A percentile compares a stretch with the other conserved stretches of the same genome.
Conservation (phyloP, 2,329 filamentous ascomycete species). For the Monosporascus sp. region DNA sequence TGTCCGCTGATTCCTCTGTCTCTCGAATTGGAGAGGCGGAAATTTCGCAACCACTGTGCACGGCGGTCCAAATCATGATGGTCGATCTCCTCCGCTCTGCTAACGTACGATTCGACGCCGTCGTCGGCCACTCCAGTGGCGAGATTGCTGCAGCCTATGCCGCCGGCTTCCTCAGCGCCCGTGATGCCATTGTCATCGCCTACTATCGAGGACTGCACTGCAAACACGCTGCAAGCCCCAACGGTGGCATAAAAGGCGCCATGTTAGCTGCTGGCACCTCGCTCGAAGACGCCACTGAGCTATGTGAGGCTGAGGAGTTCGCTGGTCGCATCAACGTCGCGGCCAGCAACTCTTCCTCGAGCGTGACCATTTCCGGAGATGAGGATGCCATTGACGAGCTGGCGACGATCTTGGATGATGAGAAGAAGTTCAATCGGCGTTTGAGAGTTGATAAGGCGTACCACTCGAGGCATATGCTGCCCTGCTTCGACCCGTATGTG, state of each 20-base stretch:
- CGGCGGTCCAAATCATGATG: conserved; percentile 14
- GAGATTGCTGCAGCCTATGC: conserved; percentile 48
- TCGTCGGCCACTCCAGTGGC: conserved; percentile 44
- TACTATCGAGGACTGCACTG: conserved; percentile 38
- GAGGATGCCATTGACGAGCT: conserved; percentile 6
- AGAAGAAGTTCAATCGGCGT: background rate
- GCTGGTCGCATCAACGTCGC: conserved; percentile 3
- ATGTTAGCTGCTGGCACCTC: conserved; percentile 40
- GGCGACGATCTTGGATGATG: conserved; percentile 1
- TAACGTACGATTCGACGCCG: conserved; percentile 28
- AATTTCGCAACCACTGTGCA: conserved; percentile 22
- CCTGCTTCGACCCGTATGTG: conserved; percentile 4
- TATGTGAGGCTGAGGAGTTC: conserved; percentile 1
- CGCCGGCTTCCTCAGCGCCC: conserved; percentile 33
- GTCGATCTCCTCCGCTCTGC: conserved; percentile 23
- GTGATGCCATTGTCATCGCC: conserved; percentile 37
- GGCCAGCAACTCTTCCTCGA: conserved; percentile 10
- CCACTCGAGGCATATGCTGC: conserved; percentile 12
- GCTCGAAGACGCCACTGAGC: conserved; percentile 1
- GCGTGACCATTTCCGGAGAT: conserved; percentile 12
- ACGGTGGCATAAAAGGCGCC: conserved; percentile 21
- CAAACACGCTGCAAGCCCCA: conserved; percentile 6
- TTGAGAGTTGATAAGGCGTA: conserved; percentile 11
- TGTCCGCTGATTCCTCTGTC: conserved; percentile 5
- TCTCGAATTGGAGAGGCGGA: conserved; percentile 17